Conservation (phyloP, 345 rosid species). For the Populus euphratica region DNA sequence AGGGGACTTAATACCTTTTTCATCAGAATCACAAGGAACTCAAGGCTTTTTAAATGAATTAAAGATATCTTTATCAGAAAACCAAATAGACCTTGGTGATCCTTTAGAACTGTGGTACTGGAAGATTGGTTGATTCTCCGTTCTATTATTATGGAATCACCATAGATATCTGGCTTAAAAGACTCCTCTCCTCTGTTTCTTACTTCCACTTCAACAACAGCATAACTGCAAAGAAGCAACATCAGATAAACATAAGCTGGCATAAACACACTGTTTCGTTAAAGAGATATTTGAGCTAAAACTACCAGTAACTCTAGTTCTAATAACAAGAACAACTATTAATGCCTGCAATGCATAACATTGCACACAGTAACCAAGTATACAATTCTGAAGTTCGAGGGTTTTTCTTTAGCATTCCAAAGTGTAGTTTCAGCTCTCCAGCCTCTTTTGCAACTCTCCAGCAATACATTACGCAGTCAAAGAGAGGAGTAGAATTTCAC, state of each 20-base stretch:
- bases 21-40: not conserved
- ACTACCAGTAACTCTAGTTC: too few relatives aligned
- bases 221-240: constrained; percentile 47
- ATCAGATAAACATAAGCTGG: not conserved
- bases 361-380: not conserved
- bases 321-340: not conserved
- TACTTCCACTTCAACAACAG: constrained; percentile 67
- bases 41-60: not conserved
- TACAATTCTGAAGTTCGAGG: not conserved
- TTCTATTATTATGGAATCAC: constrained; percentile 61
- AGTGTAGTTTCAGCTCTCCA: not conserved
- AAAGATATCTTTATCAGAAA: not conserved
- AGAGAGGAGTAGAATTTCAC: too few relatives aligned
- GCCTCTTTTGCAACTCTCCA: not conserved
- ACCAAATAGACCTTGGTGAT: constrained; percentile 51
- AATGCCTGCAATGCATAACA: not conserved
- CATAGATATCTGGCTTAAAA: constrained; percentile 64
- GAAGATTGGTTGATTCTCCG: constrained; percentile 71
- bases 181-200: constrained; percentile 81
- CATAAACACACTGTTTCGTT: not conserved
- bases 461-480: not conserved
- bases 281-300: not conserved
- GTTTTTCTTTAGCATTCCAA: too few relatives aligned
- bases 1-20: not conserved
- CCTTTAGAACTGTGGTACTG: constrained; percentile 57